These are phyloP conservation scores for Apophysomyces sp. DNA, from an alignment of 371 early-diverging fungal genomes.

Conservation along the genomic window DNA sequence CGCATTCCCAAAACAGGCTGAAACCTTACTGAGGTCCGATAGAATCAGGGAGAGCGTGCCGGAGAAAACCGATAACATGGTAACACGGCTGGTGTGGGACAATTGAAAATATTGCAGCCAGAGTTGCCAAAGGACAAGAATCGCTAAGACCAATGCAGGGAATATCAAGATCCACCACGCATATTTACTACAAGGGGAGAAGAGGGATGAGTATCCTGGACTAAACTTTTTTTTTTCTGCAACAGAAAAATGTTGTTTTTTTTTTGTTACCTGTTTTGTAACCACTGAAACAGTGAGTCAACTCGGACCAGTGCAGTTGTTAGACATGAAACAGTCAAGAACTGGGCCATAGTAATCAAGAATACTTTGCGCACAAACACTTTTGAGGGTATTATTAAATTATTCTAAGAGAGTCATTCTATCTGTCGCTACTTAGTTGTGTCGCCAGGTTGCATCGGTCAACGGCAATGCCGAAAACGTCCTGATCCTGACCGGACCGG, in stretches of 20 bases:
- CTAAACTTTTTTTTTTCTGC: too few relatives aligned
- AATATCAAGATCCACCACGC: conserved; percentile 37
- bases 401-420: background rate
- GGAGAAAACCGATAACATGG: conserved; percentile 25
- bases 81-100: conserved; percentile 13
- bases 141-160: conserved; percentile 20
- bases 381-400: conserved; percentile 2
- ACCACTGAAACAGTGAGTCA: conserved; percentile 22
- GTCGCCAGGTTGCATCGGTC: conserved; percentile 21
- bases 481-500: conserved; percentile 38
- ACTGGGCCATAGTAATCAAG: conserved; percentile 14
- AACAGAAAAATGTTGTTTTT: too few relatives aligned
- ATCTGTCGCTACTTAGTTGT: conserved; percentile 37
- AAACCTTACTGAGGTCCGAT: conserved; percentile 28
- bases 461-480: conserved; percentile 41
- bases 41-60: conserved; percentile 25
- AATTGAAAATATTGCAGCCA: conserved; percentile 44
- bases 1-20: background rate
- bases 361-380: conserved; percentile 17
- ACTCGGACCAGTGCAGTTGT: conserved; percentile 13
- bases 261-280: conserved; percentile 25
- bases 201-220: too few relatives aligned
- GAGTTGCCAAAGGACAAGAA: conserved; percentile 30
- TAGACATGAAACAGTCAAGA: conserved; percentile 7
- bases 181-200: conserved; percentile 18